phyloP scores from a whole-genome alignment of 495 filamentous ascomycete genomes.

The Penicillium taxi region DNA sequence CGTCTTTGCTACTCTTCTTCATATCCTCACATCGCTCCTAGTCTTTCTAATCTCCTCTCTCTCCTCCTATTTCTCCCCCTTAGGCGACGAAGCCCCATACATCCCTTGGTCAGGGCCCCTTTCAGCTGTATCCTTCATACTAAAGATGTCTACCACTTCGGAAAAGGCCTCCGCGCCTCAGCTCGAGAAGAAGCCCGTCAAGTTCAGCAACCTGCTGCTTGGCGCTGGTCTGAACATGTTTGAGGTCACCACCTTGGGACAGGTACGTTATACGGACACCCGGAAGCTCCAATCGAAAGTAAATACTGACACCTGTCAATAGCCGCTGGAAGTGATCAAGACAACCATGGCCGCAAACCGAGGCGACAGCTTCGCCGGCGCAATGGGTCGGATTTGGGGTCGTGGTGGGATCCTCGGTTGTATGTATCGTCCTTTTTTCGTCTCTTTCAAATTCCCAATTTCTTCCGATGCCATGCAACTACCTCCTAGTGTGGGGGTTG shows the following conservation, averaged over 20 bases:
- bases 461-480: conserved; percentile 16
- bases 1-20: conserved; percentile 8
- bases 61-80: conserved; percentile 8
- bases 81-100: conserved; percentile 70
- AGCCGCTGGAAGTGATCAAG: conserved; percentile 98
- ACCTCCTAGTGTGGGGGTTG: conserved; percentile 12
- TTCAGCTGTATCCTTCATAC: conserved; percentile 41
- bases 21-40: conserved; percentile 4
- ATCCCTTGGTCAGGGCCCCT: conserved; percentile 90
- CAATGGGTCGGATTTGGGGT: conserved; percentile 81
- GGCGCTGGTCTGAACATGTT: conserved; percentile 97
- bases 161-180: conserved; percentile 41
- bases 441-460: conserved; percentile 8
- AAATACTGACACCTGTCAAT: conserved; percentile 16
- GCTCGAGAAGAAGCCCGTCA: conserved; percentile 98
- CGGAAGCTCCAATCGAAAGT: too few relatives aligned
- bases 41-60: conserved; percentile 8
- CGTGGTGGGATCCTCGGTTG: conserved; percentile 93
- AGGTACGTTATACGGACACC: conserved; percentile 40
- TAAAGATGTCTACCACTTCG: conserved; percentile 43
- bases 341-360: conserved; percentile 98
- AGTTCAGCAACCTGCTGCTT: conserved; percentile 97
- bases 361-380: conserved; percentile 72
- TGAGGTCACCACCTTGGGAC: conserved; percentile 85
- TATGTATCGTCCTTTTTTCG: conserved; percentile 48